Evolutionary conservation across 352 stramenopile genomes (phyloP).

Genomic region (Phytopythium aichiense): DNA sequence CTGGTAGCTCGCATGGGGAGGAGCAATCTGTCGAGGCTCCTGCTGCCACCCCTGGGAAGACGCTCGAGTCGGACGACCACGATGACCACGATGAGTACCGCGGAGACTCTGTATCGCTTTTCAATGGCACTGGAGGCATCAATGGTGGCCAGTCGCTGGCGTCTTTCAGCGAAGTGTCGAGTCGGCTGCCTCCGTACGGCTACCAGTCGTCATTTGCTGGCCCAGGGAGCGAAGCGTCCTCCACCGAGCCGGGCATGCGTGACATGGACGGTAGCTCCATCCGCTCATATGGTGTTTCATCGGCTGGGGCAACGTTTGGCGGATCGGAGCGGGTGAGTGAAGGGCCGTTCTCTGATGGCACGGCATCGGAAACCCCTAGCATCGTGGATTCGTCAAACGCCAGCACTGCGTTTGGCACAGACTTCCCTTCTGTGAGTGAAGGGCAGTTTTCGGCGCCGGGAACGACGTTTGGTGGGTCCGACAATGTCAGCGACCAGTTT

Average conservation of each 20-base stretch:
- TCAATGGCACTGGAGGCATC: not conserved
- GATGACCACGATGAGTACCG: slow-evolving; percentile 6
- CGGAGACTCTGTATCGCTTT: slow-evolving; percentile 4
- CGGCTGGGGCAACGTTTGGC: slow-evolving; percentile 72
- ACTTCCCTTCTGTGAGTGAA: slow-evolving; percentile 74
- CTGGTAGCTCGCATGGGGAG: not conserved
- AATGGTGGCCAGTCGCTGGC: slow-evolving; percentile 4
- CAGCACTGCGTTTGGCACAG: slow-evolving; percentile 69
- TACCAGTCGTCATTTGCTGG: slow-evolving; percentile 40
- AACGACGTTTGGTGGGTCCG: slow-evolving; percentile 52
- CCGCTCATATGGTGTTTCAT: slow-evolving; percentile 67
- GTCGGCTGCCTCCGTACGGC: slow-evolving; percentile 7
- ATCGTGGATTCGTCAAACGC: slow-evolving; percentile 70
- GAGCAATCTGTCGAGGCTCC: not conserved
- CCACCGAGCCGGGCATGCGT: slow-evolving; percentile 18
- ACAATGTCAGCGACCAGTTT: slow-evolving; percentile 54
- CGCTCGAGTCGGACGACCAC: not conserved
- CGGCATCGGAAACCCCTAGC: slow-evolving; percentile 65
- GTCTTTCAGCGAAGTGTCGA: slow-evolving; percentile 8
- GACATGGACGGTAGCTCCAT: slow-evolving; percentile 53
- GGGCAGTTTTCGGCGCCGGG: slow-evolving; percentile 60
- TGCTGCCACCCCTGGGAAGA: not conserved
- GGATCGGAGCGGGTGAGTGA: slow-evolving; percentile 68
- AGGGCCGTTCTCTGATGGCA: slow-evolving; percentile 59
- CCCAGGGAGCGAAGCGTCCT: slow-evolving; percentile 37